Percentiles rank a stretch among this genome's conserved stretches.
These are phyloP conservation scores for Sonneratia alba DNA, from an alignment of 345 rosid species.

Conservation along the genomic window DNA sequence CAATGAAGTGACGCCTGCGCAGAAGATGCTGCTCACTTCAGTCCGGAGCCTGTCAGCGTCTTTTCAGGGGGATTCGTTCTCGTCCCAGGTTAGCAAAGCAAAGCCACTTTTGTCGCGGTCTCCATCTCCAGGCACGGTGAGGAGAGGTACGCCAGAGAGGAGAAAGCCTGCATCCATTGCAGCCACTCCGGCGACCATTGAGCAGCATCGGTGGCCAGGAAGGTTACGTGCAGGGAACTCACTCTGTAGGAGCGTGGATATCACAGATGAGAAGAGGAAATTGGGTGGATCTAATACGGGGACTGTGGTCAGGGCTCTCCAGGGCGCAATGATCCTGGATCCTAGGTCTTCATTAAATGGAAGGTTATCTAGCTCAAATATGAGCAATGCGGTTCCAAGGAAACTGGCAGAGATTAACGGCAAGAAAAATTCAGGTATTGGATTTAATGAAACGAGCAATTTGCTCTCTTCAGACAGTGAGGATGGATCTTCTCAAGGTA, in stretches of 20 bases:
- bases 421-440: constrained; percentile 5
- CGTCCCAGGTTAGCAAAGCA: constrained; percentile 62
- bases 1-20: constrained; percentile 44
- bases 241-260: constrained; percentile 58
- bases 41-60: constrained; percentile 72
- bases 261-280: constrained; percentile 38
- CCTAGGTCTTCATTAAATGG: constrained; percentile 41
- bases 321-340: constrained; percentile 46
- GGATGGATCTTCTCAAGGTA: constrained; percentile 73
- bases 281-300: constrained; percentile 37
- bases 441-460: constrained; percentile 29
- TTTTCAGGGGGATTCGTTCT: constrained; percentile 73
- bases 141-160: constrained; percentile 77
- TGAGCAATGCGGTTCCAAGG: constrained; percentile 27
- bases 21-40: constrained; percentile 56
- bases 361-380: constrained; percentile 39
- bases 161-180: constrained; percentile 29
- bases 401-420: constrained; percentile 17
- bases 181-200: constrained; percentile 22
- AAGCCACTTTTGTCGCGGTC: constrained; percentile 44
- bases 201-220: constrained; percentile 70
- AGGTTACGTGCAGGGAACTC: constrained; percentile 42
- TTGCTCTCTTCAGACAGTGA: constrained; percentile 64
- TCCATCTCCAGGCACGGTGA: constrained; percentile 16
- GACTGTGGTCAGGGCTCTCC: constrained; percentile 50